These are phyloP conservation scores for Peribolospora kevripleyi DNA, from an alignment of 768 basidiomycete genomes.

Conservation along the genomic window DNA sequence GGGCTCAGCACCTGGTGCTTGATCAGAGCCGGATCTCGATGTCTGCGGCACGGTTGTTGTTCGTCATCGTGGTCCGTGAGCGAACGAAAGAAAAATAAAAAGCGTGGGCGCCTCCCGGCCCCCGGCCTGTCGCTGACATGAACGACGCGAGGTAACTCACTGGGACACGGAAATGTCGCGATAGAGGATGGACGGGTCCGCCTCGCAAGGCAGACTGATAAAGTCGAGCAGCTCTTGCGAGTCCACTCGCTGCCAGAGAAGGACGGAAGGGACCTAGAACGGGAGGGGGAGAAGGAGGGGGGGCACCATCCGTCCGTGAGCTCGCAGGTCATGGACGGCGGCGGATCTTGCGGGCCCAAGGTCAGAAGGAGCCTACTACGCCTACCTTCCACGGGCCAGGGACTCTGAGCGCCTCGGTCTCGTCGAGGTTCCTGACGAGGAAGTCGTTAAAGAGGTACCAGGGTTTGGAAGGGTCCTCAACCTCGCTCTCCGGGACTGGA, in stretches of 20 bases:
- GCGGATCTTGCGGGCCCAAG: too few species aligned
- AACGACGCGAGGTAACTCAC: too few species aligned
- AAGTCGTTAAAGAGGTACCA: constrained; percentile 99
- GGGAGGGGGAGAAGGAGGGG: neutral
- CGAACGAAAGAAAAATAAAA: neutral
- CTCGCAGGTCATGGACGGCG: too few species aligned
- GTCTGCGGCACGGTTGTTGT: constrained; percentile 24
- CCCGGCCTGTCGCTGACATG: too few species aligned
- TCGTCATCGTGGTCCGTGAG: neutral
- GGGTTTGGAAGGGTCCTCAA: constrained; percentile 28
- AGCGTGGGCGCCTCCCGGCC: neutral
- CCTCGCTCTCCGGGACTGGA: constrained; percentile 39
- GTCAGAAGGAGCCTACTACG: neutral
- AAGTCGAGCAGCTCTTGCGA: constrained; percentile 35
- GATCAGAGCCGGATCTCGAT: constrained; percentile 44
- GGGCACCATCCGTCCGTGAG: too few species aligned
- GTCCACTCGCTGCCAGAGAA: constrained; percentile 67
- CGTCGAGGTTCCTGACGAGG: constrained; percentile 54
- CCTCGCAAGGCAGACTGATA: constrained; percentile 33
- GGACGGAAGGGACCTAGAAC: constrained; percentile 51
- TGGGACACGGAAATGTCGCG: constrained; percentile 18
- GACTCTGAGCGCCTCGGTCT: constrained; percentile 70
- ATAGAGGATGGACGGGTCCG: constrained; percentile 45
- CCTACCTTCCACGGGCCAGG: constrained; percentile 75
- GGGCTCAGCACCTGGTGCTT: constrained; percentile 49